These are phyloP conservation scores for Sarcodon aspratus DNA, from an alignment of 768 basidiomycete species.

Conservation along the genomic window DNA sequence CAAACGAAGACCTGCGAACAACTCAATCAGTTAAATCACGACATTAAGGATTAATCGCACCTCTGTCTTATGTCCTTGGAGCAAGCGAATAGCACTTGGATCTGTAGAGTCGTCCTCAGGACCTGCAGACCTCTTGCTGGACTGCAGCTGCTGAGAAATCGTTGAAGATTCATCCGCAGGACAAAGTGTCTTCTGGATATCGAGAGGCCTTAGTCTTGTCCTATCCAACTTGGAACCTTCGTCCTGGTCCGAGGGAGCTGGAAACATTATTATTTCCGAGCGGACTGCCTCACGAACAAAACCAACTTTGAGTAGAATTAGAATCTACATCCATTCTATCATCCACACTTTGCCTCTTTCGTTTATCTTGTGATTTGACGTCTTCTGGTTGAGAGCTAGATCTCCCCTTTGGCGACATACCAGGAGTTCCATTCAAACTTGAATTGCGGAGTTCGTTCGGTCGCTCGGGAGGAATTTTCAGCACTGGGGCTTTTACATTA, in stretches of 20 bases:
- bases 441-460: too few relatives aligned
- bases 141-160: neutral
- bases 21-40: constrained; percentile 9
- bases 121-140: constrained; percentile 25
- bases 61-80: constrained; percentile 8
- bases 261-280: too few relatives aligned
- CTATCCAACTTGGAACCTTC: neutral
- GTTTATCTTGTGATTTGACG: too few relatives aligned
- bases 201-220: constrained; percentile 2
- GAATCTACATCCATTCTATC: constrained; percentile 21
- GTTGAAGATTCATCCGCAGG: neutral
- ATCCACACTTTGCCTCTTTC: neutral
- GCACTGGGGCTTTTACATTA: constrained; percentile 7
- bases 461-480: neutral
- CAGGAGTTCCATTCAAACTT: too few relatives aligned
- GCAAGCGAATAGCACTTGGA: constrained; percentile 2
- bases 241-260: neutral
- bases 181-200: constrained; percentile 1
- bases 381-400: too few relatives aligned
- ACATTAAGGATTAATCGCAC: constrained; percentile 3
- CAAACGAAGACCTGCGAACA: constrained; percentile 64
- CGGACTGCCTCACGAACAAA: neutral
- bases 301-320: constrained; percentile 18
- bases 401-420: too few relatives aligned
- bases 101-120: constrained; percentile 21